Base-by-base conservation (phyloP, 768 basidiomycete genomes). In the Termitomyces titanicus region DNA sequence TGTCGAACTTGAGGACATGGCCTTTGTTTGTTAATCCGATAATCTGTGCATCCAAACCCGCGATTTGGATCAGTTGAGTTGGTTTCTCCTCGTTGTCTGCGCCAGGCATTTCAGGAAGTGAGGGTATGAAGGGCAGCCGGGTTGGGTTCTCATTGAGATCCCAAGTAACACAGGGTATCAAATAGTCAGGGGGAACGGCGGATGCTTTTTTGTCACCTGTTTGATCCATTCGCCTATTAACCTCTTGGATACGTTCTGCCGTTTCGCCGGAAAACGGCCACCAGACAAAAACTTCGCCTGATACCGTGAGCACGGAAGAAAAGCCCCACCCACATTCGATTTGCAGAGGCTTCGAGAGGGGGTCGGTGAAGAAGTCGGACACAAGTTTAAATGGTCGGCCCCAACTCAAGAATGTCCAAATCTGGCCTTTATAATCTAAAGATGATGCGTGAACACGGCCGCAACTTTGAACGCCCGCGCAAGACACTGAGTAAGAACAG, bases 311-410 rank as follows among this genome's bases (percentile, higher is more conserved):
- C 29, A 86, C 74, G 11, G 84, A 80, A n/a, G 87, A 86, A 68
- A 88, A 90, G 13, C 64, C 57, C 93, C 93, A 94, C 40, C 93
- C 92, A 61, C 89, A 87, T 66, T 86, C 87, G 35, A 92, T 78
- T 66, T 89, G 89, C 22, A 73, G 63, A 20, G 79, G 77, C 35
- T 63, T 66, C 42, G 69, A 74, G 34, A 70, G 69, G 2, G 72
- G 70, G 39, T 85, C 79, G 3, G 70, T 72, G 31, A 85, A 70
- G 24, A 82, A 68, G 2, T 74, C 64, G 15, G 81, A 76, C 1
- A 72, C 70, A 37, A 93, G 73, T 40, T 75, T 74, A 72, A 89
- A 89, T 1, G 92, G 90, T 20, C 88, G 77, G 3, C 91, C 93
- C 82, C 92, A 94, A 61, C 75, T 84, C 5, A 78, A 68, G 66